These are phyloP conservation scores for Verticillium longisporum DNA, from an alignment of 2,329 filamentous ascomycete genomes.

Conservation along the genomic window DNA sequence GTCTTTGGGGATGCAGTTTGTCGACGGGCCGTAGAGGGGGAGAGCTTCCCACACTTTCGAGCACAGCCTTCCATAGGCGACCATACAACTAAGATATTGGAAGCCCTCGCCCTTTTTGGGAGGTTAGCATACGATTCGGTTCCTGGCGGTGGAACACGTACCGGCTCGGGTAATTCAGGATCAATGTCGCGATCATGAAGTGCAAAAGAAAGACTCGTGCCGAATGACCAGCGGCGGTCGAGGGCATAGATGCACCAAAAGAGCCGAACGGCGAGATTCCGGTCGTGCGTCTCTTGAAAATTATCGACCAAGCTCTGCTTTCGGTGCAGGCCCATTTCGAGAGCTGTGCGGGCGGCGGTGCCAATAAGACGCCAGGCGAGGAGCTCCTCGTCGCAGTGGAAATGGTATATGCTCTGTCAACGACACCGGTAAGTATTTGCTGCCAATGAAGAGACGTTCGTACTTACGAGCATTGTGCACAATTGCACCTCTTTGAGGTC, in stretches of 20 bases:
- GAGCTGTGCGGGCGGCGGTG: constrained; percentile 34
- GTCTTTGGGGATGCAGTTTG: constrained; percentile 27
- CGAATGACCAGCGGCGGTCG: constrained; percentile 45
- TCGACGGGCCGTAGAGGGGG: constrained; percentile 22
- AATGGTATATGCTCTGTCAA: constrained; percentile 31
- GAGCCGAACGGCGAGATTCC: constrained; percentile 25
- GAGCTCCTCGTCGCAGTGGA: constrained; percentile 41
- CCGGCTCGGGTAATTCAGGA: constrained; percentile 36
- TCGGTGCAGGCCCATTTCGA: constrained; percentile 42
- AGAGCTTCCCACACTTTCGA: constrained; percentile 40
- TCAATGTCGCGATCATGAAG: constrained; percentile 43
- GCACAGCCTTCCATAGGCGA: constrained; percentile 37
- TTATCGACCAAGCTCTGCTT: constrained; percentile 33
- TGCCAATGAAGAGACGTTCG: neutral
- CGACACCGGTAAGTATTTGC: neutral
- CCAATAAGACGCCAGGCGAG: constrained; percentile 41
- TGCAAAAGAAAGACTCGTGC: constrained; percentile 40
- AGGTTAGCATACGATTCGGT: neutral
- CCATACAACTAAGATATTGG: constrained; percentile 38
- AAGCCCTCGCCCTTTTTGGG: constrained; percentile 19
- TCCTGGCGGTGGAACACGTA: constrained; percentile 4
- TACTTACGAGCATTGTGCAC: constrained; percentile 20
- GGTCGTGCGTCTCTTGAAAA: constrained; percentile 22
- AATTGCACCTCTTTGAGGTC: constrained; percentile 26
- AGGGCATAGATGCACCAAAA: constrained; percentile 47